Evolutionary conservation across 2,329 filamentous ascomycete genomes (phyloP), one percentile per base, ranked within the genome.

Genomic region (Westerdykella sp.): DNA sequence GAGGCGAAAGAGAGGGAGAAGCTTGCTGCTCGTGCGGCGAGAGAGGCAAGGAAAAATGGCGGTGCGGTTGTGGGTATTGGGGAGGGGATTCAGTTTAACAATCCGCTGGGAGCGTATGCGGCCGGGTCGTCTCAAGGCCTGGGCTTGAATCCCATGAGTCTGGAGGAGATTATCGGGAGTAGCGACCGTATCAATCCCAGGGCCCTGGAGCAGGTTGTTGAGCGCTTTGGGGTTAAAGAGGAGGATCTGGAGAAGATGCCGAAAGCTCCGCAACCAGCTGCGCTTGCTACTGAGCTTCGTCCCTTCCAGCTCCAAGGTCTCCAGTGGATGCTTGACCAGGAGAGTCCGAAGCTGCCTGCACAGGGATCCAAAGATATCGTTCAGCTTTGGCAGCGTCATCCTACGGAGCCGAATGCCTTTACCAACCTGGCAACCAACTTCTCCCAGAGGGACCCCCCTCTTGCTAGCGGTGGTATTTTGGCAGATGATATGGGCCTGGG

Each of bases 401-500:
- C 56, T 16, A 52, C 42, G 1, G 53, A 62, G 47, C 71, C 58
- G 3, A 67, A 63, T 41, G 60, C 62, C 21, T 87, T 81, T 54
- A 77, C 74, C 44, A 88, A 85, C 64, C 74, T 87, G 50, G 86
- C 83, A 46, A 91, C 81, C 0, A 82, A 82, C 41, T 90, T 82
- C 60, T 76, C 80, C 1, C 50, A 66, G 9, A 80, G 76, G 7
- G 66, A 75, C 1, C 87, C 87, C 0, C 65, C 70, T 1, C 73
- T 95, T 16, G 80, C 86, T 6, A 86, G 81, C 39, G 89, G 89
- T 14, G 89, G 89, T 25, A 89, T 95, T 39, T 74, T 95, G 7
- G 87, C 88, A 2, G 89, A 95, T 62, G 89, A 95, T 56, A 95
- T 95, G 90, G 89, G 89, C 3, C 69, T 95, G 5, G 89, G 89